phyloP scores from a whole-genome alignment of 2,329 filamentous ascomycete genomes.

The Waltergamsia citrina region DNA sequence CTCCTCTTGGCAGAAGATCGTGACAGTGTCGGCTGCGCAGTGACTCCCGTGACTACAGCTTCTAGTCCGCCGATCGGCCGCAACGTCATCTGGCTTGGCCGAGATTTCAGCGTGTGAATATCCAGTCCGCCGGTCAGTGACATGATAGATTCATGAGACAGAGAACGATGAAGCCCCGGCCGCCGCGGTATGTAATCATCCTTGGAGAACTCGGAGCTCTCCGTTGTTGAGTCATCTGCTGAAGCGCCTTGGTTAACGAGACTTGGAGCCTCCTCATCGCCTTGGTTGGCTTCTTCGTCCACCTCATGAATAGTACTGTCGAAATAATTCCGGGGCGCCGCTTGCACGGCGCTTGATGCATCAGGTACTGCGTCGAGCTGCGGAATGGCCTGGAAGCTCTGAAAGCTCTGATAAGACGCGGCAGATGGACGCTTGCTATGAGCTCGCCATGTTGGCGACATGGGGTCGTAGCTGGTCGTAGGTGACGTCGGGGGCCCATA shows the following conservation, averaged over 20 bases:
- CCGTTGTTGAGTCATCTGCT: conserved; percentile 23
- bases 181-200: conserved; percentile 26
- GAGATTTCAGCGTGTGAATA: conserved; percentile 70
- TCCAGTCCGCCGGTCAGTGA: conserved; percentile 83
- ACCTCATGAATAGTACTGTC: conserved; percentile 26
- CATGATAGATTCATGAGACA: conserved; percentile 83
- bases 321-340: conserved; percentile 11
- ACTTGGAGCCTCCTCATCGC: conserved; percentile 9
- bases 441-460: conserved; percentile 47
- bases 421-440: conserved; percentile 48
- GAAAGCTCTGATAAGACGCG: conserved; percentile 40
- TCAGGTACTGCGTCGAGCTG: conserved; percentile 9
- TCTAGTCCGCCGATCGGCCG: conserved; percentile 43
- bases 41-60: conserved; percentile 48
- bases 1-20: conserved; percentile 35
- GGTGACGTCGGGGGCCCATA: conserved; percentile 75
- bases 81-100: conserved; percentile 65
- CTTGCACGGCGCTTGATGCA: conserved; percentile 11
- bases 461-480: conserved; percentile 62
- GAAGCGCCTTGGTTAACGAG: conserved; percentile 16
- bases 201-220: conserved; percentile 14
- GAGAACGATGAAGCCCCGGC: conserved; percentile 48
- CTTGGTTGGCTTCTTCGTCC: conserved; percentile 20
- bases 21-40: conserved; percentile 48
- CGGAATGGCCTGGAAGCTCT: conserved; percentile 13